Conservation (phyloP, 2,329 filamentous ascomycete species). For the Neofusicoccum kwambonambiense region DNA sequence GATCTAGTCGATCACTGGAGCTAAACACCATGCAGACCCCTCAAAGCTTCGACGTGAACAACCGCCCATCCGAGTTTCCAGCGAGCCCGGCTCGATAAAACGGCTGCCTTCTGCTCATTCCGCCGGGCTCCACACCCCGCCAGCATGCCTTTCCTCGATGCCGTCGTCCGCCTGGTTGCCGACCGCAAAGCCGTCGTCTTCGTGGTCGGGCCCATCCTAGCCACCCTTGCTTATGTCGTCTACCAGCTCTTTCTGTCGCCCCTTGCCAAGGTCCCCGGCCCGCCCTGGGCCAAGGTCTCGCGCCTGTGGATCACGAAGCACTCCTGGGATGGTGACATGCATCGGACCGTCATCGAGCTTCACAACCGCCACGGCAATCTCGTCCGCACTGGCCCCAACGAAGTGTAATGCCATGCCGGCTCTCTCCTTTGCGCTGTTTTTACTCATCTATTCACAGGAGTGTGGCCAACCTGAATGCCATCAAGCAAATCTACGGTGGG, state of each 20-base stretch:
- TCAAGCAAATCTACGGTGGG: constrained; percentile 28
- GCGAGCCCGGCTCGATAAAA: not conserved
- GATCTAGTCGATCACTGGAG: not conserved
- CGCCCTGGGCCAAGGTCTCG: constrained; percentile 28
- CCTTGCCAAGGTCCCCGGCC: constrained; percentile 28
- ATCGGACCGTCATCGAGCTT: constrained; percentile 27
- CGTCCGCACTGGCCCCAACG: constrained; percentile 22
- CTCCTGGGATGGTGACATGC: constrained; percentile 32
- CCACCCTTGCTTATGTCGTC: constrained; percentile 17
- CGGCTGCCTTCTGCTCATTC: not conserved
- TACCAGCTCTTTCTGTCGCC: constrained; percentile 25
- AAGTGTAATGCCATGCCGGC: not conserved
- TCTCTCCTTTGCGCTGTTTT: not conserved
- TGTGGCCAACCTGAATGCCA: constrained; percentile 13
- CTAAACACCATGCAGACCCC: constrained; percentile 7
- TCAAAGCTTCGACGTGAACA: not conserved
- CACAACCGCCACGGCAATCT: constrained; percentile 31
- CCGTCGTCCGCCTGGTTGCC: not conserved
- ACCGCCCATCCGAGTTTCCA: not conserved
- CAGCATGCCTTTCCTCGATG: constrained; percentile 9
- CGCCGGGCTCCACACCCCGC: too few species aligned
- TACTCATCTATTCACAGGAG: not conserved
- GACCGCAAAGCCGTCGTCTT: not conserved
- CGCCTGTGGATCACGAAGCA: constrained; percentile 33
- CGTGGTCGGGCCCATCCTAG: not conserved